Evolutionary conservation across 169 alveolate species (phyloP).

Genomic region (Plasmodium fragile): DNA sequence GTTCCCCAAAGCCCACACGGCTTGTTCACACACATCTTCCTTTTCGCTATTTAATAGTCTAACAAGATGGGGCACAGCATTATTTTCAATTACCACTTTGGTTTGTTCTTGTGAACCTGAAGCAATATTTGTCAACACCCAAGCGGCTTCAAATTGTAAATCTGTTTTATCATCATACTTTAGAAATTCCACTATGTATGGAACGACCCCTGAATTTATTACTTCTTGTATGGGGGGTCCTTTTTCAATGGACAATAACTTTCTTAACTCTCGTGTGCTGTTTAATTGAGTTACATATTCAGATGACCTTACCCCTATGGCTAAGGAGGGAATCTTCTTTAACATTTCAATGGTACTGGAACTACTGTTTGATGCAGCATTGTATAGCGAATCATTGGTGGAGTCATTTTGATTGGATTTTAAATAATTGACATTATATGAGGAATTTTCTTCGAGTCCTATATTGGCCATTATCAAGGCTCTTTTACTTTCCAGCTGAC

Average conservation of each 20-base stretch:
- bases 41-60: slow-evolving; percentile 91
- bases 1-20: slow-evolving; percentile 98
- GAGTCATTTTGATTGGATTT: slow-evolving; percentile 78
- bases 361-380: slow-evolving; percentile 72
- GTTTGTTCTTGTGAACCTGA: slow-evolving; percentile 97
- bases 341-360: slow-evolving; percentile 80
- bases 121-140: slow-evolving; percentile 97
- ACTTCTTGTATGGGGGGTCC: slow-evolving; percentile 96
- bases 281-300: slow-evolving; percentile 87
- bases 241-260: slow-evolving; percentile 92
- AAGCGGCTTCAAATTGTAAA: slow-evolving; percentile 97
- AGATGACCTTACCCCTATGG: slow-evolving; percentile 85
- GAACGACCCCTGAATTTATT: slow-evolving; percentile 96
- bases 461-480: slow-evolving; percentile 75
- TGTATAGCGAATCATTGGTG: slow-evolving; percentile 55
- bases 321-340: slow-evolving; percentile 81
- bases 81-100: slow-evolving; percentile 89
- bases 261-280: slow-evolving; percentile 93
- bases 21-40: slow-evolving; percentile 97
- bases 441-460: slow-evolving; percentile 61
- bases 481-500: slow-evolving; percentile 89
- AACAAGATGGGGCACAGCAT: slow-evolving; percentile 90
- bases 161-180: slow-evolving; percentile 92
- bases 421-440: slow-evolving; percentile 51
- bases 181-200: slow-evolving; percentile 92